Evolutionary conservation across 2,329 filamentous ascomycete genomes (phyloP).

Genomic region (Sclerotinia spermophila): DNA sequence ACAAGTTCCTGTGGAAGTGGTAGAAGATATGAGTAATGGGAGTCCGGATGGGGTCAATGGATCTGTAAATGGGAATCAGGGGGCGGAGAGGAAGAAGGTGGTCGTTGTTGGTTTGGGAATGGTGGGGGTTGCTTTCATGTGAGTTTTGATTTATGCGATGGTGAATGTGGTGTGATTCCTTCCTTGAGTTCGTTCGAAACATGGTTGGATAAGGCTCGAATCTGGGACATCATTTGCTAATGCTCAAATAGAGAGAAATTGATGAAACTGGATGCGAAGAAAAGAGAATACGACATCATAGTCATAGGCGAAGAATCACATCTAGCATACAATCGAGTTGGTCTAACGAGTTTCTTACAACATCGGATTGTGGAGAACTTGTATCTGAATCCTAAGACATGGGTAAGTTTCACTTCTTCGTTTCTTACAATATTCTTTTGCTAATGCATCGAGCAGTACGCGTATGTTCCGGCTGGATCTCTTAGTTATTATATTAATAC

Average conservation of each 20-base stretch:
- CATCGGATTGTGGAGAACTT: slow-evolving; percentile 80
- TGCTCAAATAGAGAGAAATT: slow-evolving; percentile 68
- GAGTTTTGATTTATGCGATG: slow-evolving; percentile 39
- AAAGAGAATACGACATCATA: slow-evolving; percentile 72
- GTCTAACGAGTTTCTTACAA: slow-evolving; percentile 83
- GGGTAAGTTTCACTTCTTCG: slow-evolving; percentile 51
- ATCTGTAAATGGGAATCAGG: slow-evolving; percentile 28
- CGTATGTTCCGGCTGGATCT: slow-evolving; percentile 51
- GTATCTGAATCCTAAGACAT: slow-evolving; percentile 82
- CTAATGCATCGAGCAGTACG: slow-evolving; percentile 28
- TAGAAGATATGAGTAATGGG: slow-evolving; percentile 26
- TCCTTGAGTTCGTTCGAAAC: too few species aligned
- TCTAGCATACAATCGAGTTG: slow-evolving; percentile 87
- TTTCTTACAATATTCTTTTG: not conserved
- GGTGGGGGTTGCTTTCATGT: slow-evolving; percentile 89
- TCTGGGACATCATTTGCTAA: not conserved
- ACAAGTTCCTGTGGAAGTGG: slow-evolving; percentile 28
- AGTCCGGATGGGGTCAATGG: slow-evolving; percentile 30
- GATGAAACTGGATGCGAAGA: slow-evolving; percentile 74
- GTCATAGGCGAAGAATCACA: slow-evolving; percentile 87
- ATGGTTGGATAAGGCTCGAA: too few species aligned
- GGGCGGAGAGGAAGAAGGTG: slow-evolving; percentile 55
- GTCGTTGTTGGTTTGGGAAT: slow-evolving; percentile 88
- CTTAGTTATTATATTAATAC: slow-evolving; percentile 75
- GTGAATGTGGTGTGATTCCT: too few species aligned